Percentiles rank a stretch among this genome's conserved stretches.
Evolutionary conservation across 192 early-diverging fungal species (phyloP).

Genomic region (Paraglomus occultum): DNA sequence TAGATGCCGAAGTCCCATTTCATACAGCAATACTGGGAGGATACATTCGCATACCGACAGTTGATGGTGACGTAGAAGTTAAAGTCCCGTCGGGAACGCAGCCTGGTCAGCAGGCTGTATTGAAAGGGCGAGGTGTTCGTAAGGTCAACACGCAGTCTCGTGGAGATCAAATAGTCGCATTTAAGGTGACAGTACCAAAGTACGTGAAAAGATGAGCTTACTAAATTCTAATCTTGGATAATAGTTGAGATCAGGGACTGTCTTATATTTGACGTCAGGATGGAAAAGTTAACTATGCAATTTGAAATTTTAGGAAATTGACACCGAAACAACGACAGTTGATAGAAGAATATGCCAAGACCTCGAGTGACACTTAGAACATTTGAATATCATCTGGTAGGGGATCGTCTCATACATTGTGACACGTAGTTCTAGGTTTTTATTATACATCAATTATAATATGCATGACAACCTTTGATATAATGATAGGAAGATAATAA

Average conservation of each 20-base stretch:
- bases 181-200: conserved; percentile 82
- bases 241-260: not conserved
- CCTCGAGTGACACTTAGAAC: too few species aligned
- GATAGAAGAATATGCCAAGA: conserved; percentile 56
- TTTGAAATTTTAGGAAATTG: conserved; percentile 32
- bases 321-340: conserved; percentile 52
- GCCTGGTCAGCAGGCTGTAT: conserved; percentile 78
- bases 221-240: not conserved
- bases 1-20: conserved; percentile 76
- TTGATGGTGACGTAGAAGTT: conserved; percentile 95
- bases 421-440: too few species aligned
- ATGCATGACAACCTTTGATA: too few species aligned
- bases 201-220: conserved; percentile 28
- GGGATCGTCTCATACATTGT: too few species aligned
- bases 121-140: conserved; percentile 77
- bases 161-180: conserved; percentile 90
- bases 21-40: conserved; percentile 89
- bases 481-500: too few species aligned
- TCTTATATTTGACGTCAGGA: not conserved
- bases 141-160: conserved; percentile 53
- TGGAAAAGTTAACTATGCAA: too few species aligned
- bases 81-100: conserved; percentile 83
- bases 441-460: too few species aligned
- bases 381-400: too few species aligned
- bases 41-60: conserved; percentile 78